Evolutionary conservation across 371 early-diverging fungal genomes (phyloP), one percentile per base, ranked within the genome.

Genomic region (Funneliformis caledonium): DNA sequence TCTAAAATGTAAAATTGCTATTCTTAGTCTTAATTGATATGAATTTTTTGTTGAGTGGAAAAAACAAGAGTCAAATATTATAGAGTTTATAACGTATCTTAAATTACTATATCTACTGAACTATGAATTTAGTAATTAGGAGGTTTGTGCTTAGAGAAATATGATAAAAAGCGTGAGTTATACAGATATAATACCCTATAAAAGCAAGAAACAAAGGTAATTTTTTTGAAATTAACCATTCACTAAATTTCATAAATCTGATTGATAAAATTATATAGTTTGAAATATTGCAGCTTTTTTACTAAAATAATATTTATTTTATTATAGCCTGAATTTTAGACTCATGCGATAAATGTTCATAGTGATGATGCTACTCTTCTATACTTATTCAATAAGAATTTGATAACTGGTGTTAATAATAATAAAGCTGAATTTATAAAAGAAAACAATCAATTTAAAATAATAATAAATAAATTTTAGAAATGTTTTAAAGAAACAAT

Each of bases 151-250:
- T 12, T 67, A 37, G 42, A 67, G 10, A 67, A 31, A 42, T 37
- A 67, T 67, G 42, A 37, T 67, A 37, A 67, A 67, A 67, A 67
- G 42, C 42, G 68, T 67, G 3, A n/a, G 43, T 9, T 68, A 12
- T 37, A 68, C 0, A 33, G 12, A 68, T 68, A n/a, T 68, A 42
- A 68, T 45, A 68, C 7, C 42, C 37, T 68, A 68, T 68, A 68
- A 68, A 68, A 68, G n/a, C 33, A 16, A 42, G n/a, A 42, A 68
- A 45, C 43, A 37, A 68, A 42, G 10, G 14, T 42, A 68, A 68
- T 42, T 16, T 68, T 68, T 12, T 6, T n/a, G 2, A 2, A n/a
- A 10, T 4, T 64, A 64, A 22, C 6, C 31, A 5, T 26, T 26
- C 26, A 26, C 26, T 26, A 26, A 26, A 26, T 26, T 26, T 26